Evolutionary conservation across 805 yeast genomes (phyloP).

Genomic region (Myxozyma neotropica): DNA sequence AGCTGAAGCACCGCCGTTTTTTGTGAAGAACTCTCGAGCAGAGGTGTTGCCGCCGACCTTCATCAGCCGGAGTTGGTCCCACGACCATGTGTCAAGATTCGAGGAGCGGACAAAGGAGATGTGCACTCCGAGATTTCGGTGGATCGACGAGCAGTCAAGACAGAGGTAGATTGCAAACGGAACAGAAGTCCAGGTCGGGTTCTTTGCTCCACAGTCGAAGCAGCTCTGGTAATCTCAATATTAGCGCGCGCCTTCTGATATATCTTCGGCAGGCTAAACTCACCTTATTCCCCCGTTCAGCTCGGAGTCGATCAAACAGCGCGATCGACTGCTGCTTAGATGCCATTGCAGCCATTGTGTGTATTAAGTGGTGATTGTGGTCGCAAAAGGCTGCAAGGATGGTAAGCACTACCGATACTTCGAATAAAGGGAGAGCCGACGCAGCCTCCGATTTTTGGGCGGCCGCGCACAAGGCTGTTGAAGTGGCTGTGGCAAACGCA

Average conservation of each 20-base stretch:
- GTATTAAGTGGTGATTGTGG: too few species aligned
- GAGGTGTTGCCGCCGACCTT: conserved; percentile 90
- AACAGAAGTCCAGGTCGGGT: conserved; percentile 98
- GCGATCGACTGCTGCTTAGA: conserved; percentile 63
- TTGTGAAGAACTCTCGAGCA: conserved; percentile 79
- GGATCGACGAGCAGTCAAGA: conserved; percentile 92
- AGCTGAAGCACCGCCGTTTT: conserved; percentile 81
- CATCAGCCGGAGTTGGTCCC: conserved; percentile 85
- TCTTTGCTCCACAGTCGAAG: conserved; percentile 90
- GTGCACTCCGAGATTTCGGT: conserved; percentile 94
- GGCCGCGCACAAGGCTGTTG: neutral
- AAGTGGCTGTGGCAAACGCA: neutral
- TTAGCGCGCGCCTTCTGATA: too few species aligned
- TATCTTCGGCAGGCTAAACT: neutral
- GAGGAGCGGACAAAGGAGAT: conserved; percentile 92
- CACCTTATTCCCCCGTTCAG: conserved; percentile 69
- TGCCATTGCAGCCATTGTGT: conserved; percentile 44
- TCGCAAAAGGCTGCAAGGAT: too few species aligned
- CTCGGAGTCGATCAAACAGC: conserved; percentile 60
- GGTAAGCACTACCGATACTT: too few species aligned
- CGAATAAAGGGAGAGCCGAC: too few species aligned
- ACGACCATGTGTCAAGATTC: conserved; percentile 91
- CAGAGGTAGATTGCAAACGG: conserved; percentile 94
- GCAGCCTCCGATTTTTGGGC: too few species aligned
- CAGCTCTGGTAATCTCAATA: conserved; percentile 48